Evolutionary conservation across 495 filamentous ascomycete species (phyloP).

Genomic region (Xylaria venustula): DNA sequence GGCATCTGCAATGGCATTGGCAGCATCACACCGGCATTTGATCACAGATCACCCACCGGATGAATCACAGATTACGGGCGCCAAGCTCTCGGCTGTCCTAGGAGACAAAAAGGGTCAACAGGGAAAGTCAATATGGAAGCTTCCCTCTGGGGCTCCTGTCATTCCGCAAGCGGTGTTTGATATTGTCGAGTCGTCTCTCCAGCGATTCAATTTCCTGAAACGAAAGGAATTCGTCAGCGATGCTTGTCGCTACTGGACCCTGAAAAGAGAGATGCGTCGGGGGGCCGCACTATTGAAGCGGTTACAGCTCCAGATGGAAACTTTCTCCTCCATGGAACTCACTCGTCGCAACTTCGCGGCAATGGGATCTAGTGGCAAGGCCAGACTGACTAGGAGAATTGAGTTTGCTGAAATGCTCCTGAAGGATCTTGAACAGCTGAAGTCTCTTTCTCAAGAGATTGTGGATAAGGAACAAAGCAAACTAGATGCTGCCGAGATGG

Average conservation of each 20-base stretch:
- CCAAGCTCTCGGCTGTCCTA: slow-evolving; percentile 55
- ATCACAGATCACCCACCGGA: slow-evolving; percentile 57
- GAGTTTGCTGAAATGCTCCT: slow-evolving; percentile 80
- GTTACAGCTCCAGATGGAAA: slow-evolving; percentile 88
- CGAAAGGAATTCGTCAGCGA: slow-evolving; percentile 89
- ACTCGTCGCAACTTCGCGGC: slow-evolving; percentile 87
- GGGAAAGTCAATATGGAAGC: slow-evolving; percentile 79
- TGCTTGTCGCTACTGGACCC: slow-evolving; percentile 94
- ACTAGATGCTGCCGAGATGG: slow-evolving; percentile 69
- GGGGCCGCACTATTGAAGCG: slow-evolving; percentile 90
- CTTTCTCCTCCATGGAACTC: slow-evolving; percentile 95
- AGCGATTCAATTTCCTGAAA: slow-evolving; percentile 77
- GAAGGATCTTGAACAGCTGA: slow-evolving; percentile 71
- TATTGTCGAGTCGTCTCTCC: slow-evolving; percentile 73
- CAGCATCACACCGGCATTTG: slow-evolving; percentile 60
- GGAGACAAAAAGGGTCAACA: slow-evolving; percentile 66
- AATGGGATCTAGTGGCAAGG: slow-evolving; percentile 81
- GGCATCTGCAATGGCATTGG: slow-evolving; percentile 76
- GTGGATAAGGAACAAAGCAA: slow-evolving; percentile 72
- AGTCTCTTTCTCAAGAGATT: slow-evolving; percentile 63
- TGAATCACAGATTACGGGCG: slow-evolving; percentile 55
- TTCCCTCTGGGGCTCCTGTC: slow-evolving; percentile 92
- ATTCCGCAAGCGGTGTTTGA: slow-evolving; percentile 84
- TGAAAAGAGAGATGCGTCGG: slow-evolving; percentile 89
- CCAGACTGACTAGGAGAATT: slow-evolving; percentile 74